These are phyloP conservation scores for Calvatia gigantea DNA, from an alignment of 768 basidiomycete species.

Conservation along the genomic window DNA sequence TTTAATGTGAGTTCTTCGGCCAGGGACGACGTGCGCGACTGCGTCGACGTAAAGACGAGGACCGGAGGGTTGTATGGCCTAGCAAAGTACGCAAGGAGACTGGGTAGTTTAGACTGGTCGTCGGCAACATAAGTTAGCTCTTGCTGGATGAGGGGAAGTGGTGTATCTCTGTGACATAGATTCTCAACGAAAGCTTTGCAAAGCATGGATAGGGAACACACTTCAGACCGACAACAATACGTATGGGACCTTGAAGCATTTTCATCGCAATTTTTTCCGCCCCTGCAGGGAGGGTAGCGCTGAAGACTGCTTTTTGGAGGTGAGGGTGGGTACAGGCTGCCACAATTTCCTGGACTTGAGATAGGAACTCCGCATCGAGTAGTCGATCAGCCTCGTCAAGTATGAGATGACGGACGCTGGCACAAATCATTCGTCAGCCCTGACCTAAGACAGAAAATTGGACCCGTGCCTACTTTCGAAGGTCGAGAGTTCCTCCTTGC, in stretches of 20 bases:
- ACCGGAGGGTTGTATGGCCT: slow-evolving; percentile 88
- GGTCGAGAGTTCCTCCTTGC: slow-evolving; percentile 58
- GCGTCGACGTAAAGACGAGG: slow-evolving; percentile 87
- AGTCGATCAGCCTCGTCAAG: slow-evolving; percentile 93
- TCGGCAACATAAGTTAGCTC: slow-evolving; percentile 88
- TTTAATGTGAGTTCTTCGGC: slow-evolving; percentile 80
- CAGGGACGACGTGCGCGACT: slow-evolving; percentile 78
- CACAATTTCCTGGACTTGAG: slow-evolving; percentile 86
- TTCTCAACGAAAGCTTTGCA: slow-evolving; percentile 3
- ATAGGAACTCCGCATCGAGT: slow-evolving; percentile 83
- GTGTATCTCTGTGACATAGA: slow-evolving; percentile 69
- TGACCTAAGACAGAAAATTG: neutral
- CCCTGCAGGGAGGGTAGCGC: slow-evolving; percentile 88
- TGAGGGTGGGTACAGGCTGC: slow-evolving; percentile 65
- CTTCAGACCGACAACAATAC: slow-evolving; percentile 97
- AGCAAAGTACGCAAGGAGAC: slow-evolving; percentile 74
- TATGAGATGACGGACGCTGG: slow-evolving; percentile 80
- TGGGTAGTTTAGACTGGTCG: slow-evolving; percentile 92
- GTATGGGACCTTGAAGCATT: slow-evolving; percentile 81
- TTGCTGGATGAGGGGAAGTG: slow-evolving; percentile 87
- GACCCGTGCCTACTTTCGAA: slow-evolving; percentile 60
- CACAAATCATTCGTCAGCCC: slow-evolving; percentile 7
- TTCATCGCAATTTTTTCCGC: slow-evolving; percentile 85
- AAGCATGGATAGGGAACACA: slow-evolving; percentile 33
- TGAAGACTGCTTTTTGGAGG: slow-evolving; percentile 87